These are phyloP conservation scores for Platismatia glauca DNA, from an alignment of 495 filamentous ascomycete species.

Conservation along the genomic window DNA sequence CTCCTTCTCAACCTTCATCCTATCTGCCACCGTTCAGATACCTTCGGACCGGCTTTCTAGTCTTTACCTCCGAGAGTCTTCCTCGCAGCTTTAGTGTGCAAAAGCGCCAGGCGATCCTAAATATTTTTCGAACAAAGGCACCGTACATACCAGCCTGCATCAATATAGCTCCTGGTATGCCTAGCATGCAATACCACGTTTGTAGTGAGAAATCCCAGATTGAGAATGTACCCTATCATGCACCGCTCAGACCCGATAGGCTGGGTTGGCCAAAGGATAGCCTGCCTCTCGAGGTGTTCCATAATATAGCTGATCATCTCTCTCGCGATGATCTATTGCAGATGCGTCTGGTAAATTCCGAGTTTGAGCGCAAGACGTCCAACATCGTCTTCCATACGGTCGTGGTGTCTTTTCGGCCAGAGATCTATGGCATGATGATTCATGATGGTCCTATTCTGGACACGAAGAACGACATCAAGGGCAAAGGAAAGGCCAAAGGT, in stretches of 20 bases:
- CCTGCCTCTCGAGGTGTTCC: slow-evolving; percentile 45
- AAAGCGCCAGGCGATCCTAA: slow-evolving; percentile 7
- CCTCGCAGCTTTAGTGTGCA: slow-evolving; percentile 10
- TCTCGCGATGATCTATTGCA: slow-evolving; percentile 39
- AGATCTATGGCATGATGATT: slow-evolving; percentile 40
- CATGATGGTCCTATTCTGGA: neutral
- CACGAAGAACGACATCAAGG: neutral
- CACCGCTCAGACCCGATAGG: slow-evolving; percentile 9
- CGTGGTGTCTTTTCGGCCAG: slow-evolving; percentile 46
- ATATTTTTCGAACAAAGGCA: slow-evolving; percentile 9
- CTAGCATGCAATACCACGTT: slow-evolving; percentile 7
- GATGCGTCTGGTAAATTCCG: slow-evolving; percentile 45
- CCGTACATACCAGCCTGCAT: slow-evolving; percentile 14
- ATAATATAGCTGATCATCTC: slow-evolving; percentile 36
- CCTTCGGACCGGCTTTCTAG: neutral
- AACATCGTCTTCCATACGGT: slow-evolving; percentile 38
- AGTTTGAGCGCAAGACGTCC: slow-evolving; percentile 44
- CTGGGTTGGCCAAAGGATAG: slow-evolving; percentile 31
- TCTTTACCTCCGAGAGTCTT: slow-evolving; percentile 15
- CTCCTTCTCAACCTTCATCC: neutral
- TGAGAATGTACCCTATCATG: neutral
- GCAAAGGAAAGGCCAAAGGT: slow-evolving; percentile 30
- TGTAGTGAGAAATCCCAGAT: neutral
- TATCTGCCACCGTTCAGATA: neutral
- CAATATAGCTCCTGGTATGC: neutral